phyloP scores from a whole-genome alignment of 257 asterid genomes.

The Solanum infundibuliforme region DNA sequence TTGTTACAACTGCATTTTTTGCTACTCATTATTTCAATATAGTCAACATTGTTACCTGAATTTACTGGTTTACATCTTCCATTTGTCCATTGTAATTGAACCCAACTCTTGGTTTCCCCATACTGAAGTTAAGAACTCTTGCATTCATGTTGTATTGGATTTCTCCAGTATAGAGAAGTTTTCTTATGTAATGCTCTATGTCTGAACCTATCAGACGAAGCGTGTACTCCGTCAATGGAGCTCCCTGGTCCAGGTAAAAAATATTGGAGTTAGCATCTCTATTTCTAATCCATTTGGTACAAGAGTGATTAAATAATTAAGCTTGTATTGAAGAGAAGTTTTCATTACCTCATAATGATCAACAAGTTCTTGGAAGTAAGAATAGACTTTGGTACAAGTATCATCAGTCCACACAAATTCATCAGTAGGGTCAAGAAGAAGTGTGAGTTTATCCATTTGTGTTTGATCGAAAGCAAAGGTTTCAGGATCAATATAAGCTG shows the following conservation, averaged over 20 bases:
- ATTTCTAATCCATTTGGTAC: not conserved
- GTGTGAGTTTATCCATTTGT: slow-evolving; percentile 80
- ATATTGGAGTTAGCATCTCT: not conserved
- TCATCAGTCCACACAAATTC: slow-evolving; percentile 81
- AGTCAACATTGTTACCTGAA: not conserved
- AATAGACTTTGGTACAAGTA: slow-evolving; percentile 61
- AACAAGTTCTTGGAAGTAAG: slow-evolving; percentile 76
- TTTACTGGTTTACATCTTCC: slow-evolving; percentile 24
- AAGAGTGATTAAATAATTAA: not conserved
- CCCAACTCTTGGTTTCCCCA: slow-evolving; percentile 87
- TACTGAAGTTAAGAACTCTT: slow-evolving; percentile 81
- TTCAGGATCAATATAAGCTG: slow-evolving; percentile 78
- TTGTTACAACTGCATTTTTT: not conserved
- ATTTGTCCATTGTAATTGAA: slow-evolving; percentile 53
- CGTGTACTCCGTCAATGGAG: slow-evolving; percentile 78
- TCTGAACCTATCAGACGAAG: slow-evolving; percentile 90
- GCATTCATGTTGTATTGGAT: slow-evolving; percentile 88
- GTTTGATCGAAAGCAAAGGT: slow-evolving; percentile 75
- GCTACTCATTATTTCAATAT: not conserved
- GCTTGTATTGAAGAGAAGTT: not conserved
- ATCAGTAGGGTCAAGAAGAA: slow-evolving; percentile 76
- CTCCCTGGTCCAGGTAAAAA: slow-evolving; percentile 47
- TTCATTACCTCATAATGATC: slow-evolving; percentile 71
- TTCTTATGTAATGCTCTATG: slow-evolving; percentile 77
- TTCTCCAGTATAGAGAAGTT: slow-evolving; percentile 62